Percentiles rank a stretch among this genome's conserved stretches.
phyloP scores from a whole-genome alignment of 2,329 filamentous ascomycete genomes.

The Triangularia setosa region DNA sequence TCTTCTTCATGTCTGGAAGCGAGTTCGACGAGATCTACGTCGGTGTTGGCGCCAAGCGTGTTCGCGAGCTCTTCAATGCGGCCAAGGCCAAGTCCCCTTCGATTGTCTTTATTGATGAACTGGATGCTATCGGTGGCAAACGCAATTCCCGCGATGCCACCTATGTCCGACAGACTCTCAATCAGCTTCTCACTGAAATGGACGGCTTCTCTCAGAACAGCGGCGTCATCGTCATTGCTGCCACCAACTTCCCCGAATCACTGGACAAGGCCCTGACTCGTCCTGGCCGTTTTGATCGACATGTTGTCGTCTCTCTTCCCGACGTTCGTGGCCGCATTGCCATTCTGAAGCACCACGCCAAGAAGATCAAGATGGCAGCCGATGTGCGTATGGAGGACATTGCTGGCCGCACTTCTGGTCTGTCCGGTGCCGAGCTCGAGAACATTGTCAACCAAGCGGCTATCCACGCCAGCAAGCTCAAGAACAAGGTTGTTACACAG shows the following conservation, averaged over 20 bases:
- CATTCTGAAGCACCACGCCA: slow-evolving; percentile 90
- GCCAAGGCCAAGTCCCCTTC: slow-evolving; percentile 36
- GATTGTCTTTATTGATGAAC: slow-evolving; percentile 83
- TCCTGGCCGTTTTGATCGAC: slow-evolving; percentile 92
- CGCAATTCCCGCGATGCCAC: slow-evolving; percentile 89
- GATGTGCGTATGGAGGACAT: slow-evolving; percentile 82
- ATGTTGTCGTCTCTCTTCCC: slow-evolving; percentile 81
- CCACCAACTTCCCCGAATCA: slow-evolving; percentile 92
- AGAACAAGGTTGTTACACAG: slow-evolving; percentile 69
- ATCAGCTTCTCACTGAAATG: slow-evolving; percentile 92
- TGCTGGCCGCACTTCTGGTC: slow-evolving; percentile 82
- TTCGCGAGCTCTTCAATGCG: slow-evolving; percentile 57
- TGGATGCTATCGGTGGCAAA: slow-evolving; percentile 91
- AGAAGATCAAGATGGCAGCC: slow-evolving; percentile 75
- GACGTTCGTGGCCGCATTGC: slow-evolving; percentile 91
- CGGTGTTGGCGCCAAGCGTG: slow-evolving; percentile 74
- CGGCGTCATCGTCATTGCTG: slow-evolving; percentile 91
- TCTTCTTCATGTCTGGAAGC: slow-evolving; percentile 99
- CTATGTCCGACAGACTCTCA: slow-evolving; percentile 95
- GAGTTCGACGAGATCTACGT: slow-evolving; percentile 99
- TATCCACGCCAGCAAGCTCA: slow-evolving; percentile 86
- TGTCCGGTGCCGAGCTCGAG: slow-evolving; percentile 92
- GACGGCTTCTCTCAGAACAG: slow-evolving; percentile 95
- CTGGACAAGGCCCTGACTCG: slow-evolving; percentile 93
- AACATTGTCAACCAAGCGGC: slow-evolving; percentile 97